A percentile compares a stretch with the other conserved stretches of the same genome.
Evolutionary conservation across 352 stramenopile species (phyloP).

Genomic region (Phytophthora megakarya): DNA sequence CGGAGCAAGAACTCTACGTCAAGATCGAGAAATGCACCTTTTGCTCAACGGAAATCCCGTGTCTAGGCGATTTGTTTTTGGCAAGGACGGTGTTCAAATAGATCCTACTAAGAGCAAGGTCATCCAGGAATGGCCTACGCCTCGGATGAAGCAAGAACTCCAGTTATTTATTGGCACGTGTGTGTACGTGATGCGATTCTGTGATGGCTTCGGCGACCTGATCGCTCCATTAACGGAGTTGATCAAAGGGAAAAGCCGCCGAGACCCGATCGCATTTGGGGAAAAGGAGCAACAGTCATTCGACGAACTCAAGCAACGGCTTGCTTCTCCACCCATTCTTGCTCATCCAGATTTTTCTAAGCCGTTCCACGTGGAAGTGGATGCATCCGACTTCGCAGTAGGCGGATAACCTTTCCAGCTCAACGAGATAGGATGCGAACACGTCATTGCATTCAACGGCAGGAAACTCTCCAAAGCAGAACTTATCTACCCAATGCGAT

Average conservation of each 20-base stretch:
- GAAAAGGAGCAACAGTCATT: background rate
- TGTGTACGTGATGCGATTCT: slow-evolving; percentile 25
- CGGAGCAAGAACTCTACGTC: background rate
- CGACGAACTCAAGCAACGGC: background rate
- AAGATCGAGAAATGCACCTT: background rate
- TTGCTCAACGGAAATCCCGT: background rate
- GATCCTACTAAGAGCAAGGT: slow-evolving; percentile 20
- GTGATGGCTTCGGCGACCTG: background rate
- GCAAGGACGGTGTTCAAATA: slow-evolving; percentile 14
- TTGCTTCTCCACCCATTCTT: slow-evolving; percentile 7
- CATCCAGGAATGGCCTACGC: slow-evolving; percentile 12
- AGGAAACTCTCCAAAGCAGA: background rate
- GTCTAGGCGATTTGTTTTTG: background rate
- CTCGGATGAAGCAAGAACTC: slow-evolving; percentile 15
- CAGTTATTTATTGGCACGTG: slow-evolving; percentile 26
- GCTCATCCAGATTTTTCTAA: slow-evolving; percentile 4
- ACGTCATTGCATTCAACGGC: too few species aligned
- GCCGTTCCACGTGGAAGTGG: slow-evolving; percentile 2
- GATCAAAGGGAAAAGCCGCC: background rate
- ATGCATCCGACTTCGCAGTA: slow-evolving; percentile 10
- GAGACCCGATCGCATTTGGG: too few species aligned
- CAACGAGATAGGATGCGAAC: background rate
- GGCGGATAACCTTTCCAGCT: background rate
- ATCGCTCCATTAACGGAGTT: slow-evolving; percentile 10
- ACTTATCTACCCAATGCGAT: background rate